Conservation (phyloP, 192 early-diverging fungal genomes). For the Coemansia sp. region DNA sequence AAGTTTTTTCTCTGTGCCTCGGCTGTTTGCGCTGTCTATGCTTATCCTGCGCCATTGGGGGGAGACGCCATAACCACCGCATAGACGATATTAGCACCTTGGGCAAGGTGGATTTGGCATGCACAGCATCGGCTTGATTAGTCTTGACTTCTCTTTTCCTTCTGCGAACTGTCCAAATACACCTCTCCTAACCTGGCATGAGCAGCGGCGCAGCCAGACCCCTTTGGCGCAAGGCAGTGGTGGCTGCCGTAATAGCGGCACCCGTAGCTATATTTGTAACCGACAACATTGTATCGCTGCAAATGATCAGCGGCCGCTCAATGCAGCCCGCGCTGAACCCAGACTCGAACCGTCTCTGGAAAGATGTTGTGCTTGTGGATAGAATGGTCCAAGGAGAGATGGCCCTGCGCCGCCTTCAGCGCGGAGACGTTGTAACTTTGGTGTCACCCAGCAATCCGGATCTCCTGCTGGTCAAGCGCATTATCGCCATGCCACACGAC, state of each 20-base stretch:
- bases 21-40: not conserved
- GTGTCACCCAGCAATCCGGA: slow-evolving; percentile 71
- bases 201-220: slow-evolving; percentile 5
- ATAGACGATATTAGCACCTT: not conserved
- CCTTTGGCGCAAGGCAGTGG: slow-evolving; percentile 8
- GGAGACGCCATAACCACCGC: not conserved
- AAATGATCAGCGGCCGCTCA: slow-evolving; percentile 53
- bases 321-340: slow-evolving; percentile 77
- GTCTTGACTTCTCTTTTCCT: not conserved
- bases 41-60: no score
- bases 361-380: slow-evolving; percentile 70
- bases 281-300: slow-evolving; percentile 47
- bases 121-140: not conserved
- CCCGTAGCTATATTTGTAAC: slow-evolving; percentile 31
- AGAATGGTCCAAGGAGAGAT: slow-evolving; percentile 53
- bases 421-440: slow-evolving; percentile 70
- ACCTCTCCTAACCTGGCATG: slow-evolving; percentile 7
- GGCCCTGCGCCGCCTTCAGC: slow-evolving; percentile 38
- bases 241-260: slow-evolving; percentile 14
- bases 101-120: not conserved
- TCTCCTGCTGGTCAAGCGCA: slow-evolving; percentile 74
- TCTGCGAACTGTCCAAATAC: not conserved
- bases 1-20: not conserved
- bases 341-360: slow-evolving; percentile 61
- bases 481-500: slow-evolving; percentile 82